Evolutionary conservation across 1,284 basidiomycete species (phyloP).

Genomic region (Ceratobasidium sp.): DNA sequence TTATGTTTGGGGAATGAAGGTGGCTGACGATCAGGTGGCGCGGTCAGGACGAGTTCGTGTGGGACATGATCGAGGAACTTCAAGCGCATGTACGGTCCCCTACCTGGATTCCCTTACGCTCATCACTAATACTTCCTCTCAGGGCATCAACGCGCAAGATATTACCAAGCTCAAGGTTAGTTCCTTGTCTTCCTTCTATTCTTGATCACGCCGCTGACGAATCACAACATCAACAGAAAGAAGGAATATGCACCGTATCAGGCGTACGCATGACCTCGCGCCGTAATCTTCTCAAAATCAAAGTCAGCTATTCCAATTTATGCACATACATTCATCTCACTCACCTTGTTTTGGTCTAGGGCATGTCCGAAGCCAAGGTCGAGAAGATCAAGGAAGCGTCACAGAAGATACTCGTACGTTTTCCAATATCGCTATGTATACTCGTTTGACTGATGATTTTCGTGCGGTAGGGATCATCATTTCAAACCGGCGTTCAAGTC

Average conservation of each 20-base stretch:
- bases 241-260: conserved; percentile 68
- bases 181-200: conserved; percentile 14
- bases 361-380: conserved; percentile 92
- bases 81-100: conserved; percentile 78
- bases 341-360: conserved; percentile 60
- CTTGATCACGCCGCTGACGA: conserved; percentile 20
- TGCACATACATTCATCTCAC: conserved; percentile 50
- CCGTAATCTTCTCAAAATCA: conserved; percentile 90
- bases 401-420: conserved; percentile 80
- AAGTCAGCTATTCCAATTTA: conserved; percentile 65
- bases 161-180: conserved; percentile 90
- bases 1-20: no score
- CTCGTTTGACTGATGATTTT: neutral
- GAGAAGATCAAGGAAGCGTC: conserved; percentile 97
- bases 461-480: conserved; percentile 80
- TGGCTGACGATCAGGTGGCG: neutral
- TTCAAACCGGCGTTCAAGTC: conserved; percentile 90
- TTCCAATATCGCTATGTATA: neutral
- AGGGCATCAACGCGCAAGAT: conserved; percentile 96
- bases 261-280: conserved; percentile 89
- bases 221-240: conserved; percentile 66
- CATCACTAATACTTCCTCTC: conserved; percentile 22
- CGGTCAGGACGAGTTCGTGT: conserved; percentile 61
- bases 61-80: conserved; percentile 88
- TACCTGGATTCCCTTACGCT: conserved; percentile 40